Evolutionary conservation across 805 yeast species (phyloP).

Genomic region (Metschnikowia henanensis): DNA sequence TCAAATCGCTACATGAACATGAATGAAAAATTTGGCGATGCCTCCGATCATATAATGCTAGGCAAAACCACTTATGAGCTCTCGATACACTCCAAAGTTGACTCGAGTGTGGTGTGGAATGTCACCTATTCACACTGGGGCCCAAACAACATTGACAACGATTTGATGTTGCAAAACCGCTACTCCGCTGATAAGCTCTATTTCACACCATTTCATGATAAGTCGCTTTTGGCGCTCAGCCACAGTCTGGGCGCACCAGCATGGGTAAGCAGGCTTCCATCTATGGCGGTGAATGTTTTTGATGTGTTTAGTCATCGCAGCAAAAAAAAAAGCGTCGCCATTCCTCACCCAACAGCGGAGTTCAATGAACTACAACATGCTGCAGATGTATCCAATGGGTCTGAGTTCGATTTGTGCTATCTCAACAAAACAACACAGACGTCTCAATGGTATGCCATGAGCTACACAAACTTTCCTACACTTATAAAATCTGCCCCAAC

Average conservation of each 20-base stretch:
- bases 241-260: conserved; percentile 64
- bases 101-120: conserved; percentile 66
- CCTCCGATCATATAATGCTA: conserved; percentile 47
- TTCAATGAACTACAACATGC: conserved; percentile 31
- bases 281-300: conserved; percentile 73
- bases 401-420: conserved; percentile 46
- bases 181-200: conserved; percentile 70
- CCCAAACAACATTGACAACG: conserved; percentile 78
- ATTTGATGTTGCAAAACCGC: conserved; percentile 46
- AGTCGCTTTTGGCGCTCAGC: conserved; percentile 74
- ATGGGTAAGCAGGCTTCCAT: conserved; percentile 77
- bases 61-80: conserved; percentile 76
- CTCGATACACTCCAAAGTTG: conserved; percentile 71
- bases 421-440: conserved; percentile 66
- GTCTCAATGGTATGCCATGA: conserved; percentile 82
- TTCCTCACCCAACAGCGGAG: conserved; percentile 68
- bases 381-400: conserved; percentile 18
- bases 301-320: conserved; percentile 54
- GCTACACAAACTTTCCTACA: conserved; percentile 75
- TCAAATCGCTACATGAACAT: conserved; percentile 24
- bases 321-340: conserved; percentile 42
- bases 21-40: not conserved
- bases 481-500: conserved; percentile 77
- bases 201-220: conserved; percentile 83
- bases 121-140: conserved; percentile 90